These are phyloP conservation scores for Calonectria multiphialidica DNA, from an alignment of 2,329 filamentous ascomycete species.

Conservation along the genomic window DNA sequence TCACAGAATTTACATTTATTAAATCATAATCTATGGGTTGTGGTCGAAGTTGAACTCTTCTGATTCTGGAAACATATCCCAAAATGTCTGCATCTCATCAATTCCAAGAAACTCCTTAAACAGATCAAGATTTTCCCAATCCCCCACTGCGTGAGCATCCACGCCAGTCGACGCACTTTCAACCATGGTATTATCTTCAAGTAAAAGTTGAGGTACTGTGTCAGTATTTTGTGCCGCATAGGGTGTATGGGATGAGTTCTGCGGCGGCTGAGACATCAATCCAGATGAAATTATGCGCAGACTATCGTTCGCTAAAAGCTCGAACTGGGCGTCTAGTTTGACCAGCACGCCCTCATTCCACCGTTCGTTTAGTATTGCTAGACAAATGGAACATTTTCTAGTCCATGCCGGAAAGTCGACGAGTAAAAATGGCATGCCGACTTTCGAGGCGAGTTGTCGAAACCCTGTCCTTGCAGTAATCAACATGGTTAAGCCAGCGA, in stretches of 20 bases:
- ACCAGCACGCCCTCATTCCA: constrained; percentile 17
- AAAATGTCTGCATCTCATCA: constrained; percentile 5
- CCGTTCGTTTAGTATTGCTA: constrained; percentile 21
- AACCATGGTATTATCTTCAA: too few species aligned
- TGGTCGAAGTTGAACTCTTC: neutral
- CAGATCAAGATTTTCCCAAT: constrained; percentile 8
- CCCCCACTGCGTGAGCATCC: neutral
- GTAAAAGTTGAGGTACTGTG: neutral
- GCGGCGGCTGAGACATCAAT: neutral
- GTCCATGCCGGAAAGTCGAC: constrained; percentile 21
- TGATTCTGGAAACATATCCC: neutral
- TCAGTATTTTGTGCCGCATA: too few species aligned
- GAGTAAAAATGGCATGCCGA: constrained; percentile 9
- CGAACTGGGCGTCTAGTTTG: constrained; percentile 19
- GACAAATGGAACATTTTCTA: constrained; percentile 18
- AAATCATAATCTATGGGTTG: too few species aligned
- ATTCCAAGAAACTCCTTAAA: constrained; percentile 10
- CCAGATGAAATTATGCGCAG: neutral
- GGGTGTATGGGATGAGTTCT: neutral
- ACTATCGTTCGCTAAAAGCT: constrained; percentile 7
- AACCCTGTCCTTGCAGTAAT: constrained; percentile 6
- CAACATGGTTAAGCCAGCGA: constrained; percentile 23
- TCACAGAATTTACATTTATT: neutral
- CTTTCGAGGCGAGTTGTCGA: neutral
- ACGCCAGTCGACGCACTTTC: neutral